Evolutionary conservation across 1,284 basidiomycete genomes (phyloP).

Genomic region (Omphalotus olearius): DNA sequence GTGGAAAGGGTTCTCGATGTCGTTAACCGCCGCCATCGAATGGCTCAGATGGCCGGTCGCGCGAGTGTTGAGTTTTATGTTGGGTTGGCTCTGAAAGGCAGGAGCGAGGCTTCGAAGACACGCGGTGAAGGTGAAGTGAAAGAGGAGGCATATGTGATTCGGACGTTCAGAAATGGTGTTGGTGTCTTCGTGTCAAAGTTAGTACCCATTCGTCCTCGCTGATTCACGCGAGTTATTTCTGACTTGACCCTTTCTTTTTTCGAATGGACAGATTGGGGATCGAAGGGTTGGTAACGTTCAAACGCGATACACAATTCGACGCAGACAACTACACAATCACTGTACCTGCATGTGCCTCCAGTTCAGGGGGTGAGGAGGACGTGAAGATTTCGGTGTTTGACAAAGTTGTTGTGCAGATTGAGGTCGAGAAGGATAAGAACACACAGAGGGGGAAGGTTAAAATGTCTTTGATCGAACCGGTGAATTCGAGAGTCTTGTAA

Average conservation of each 20-base stretch:
- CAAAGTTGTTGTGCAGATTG: constrained; percentile 85
- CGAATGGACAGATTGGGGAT: constrained; percentile 69
- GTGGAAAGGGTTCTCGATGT: constrained; percentile 87
- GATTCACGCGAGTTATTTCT: neutral
- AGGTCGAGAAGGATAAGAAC: constrained; percentile 92
- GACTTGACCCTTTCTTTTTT: neutral
- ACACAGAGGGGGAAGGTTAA: constrained; percentile 91
- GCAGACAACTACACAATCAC: constrained; percentile 87
- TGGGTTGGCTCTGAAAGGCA: constrained; percentile 82
- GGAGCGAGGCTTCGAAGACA: constrained; percentile 42
- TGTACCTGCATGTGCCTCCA: constrained; percentile 40
- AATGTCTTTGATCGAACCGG: constrained; percentile 78
- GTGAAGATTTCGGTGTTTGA: constrained; percentile 85
- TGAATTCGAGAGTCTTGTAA: constrained; percentile 47
- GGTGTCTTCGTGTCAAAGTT: constrained; percentile 95
- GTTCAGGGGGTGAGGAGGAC: constrained; percentile 27
- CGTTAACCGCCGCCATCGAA: constrained; percentile 90
- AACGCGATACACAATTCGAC: constrained; percentile 81
- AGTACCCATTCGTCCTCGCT: constrained; percentile 27
- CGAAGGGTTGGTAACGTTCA: constrained; percentile 93
- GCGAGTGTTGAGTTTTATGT: constrained; percentile 98
- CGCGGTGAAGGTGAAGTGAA: constrained; percentile 39
- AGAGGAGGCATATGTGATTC: constrained; percentile 94
- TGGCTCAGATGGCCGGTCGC: constrained; percentile 95
- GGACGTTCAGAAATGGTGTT: constrained; percentile 92